phyloP scores from a whole-genome alignment of 257 asterid species.

The Datura wrightii region DNA sequence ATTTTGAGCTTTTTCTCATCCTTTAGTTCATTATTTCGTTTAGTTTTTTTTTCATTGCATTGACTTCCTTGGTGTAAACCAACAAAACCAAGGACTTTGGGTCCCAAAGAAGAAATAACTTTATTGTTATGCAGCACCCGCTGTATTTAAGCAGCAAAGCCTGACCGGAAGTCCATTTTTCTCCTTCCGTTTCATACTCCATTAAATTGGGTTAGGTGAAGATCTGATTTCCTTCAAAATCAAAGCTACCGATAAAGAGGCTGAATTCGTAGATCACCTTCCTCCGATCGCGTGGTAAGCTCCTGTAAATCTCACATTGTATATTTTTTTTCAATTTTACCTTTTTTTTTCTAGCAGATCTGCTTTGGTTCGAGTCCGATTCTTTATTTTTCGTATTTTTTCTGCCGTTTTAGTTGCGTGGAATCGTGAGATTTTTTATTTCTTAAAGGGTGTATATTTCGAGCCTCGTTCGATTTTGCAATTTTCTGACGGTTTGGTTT shows the following conservation, averaged over 20 bases:
- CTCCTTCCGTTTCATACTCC: slow-evolving; percentile 7
- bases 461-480: not conserved
- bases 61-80: not conserved
- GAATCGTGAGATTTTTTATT: not conserved
- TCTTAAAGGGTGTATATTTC: not conserved
- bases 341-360: not conserved
- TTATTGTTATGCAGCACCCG: not conserved
- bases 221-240: not conserved
- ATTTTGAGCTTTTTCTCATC: no score
- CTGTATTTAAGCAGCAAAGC: not conserved
- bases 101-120: not conserved
- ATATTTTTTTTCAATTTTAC: not conserved
- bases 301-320: not conserved
- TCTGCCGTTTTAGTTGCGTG: not conserved
- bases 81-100: not conserved
- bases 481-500: not conserved
- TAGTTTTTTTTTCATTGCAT: not conserved
- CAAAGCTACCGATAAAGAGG: not conserved
- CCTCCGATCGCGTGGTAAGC: not conserved
- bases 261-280: not conserved
- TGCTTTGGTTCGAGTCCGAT: not conserved
- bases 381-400: not conserved
- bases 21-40: not conserved
- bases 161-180: not conserved
- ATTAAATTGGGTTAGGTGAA: slow-evolving; percentile 20